Conservation (phyloP, 306 rosid genomes). For the Dryas alaskensis region DNA sequence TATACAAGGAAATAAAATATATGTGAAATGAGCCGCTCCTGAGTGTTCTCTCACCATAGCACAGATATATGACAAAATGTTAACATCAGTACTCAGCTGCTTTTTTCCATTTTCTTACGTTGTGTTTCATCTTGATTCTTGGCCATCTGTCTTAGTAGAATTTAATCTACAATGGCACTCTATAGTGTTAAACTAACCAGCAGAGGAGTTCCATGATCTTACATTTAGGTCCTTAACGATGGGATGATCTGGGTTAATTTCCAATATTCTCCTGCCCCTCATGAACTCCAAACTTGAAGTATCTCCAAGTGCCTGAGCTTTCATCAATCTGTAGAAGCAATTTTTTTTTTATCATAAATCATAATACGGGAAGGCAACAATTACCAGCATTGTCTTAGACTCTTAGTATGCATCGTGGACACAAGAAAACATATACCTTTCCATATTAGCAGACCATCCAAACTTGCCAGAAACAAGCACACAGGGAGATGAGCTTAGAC, state of each 20-base stretch:
- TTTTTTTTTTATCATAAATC: neutral
- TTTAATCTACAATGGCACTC: neutral
- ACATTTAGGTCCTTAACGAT: slow-evolving; percentile 83
- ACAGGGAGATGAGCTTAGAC: slow-evolving; percentile 98
- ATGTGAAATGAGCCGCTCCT: too few relatives aligned
- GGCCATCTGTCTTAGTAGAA: neutral
- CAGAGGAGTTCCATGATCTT: slow-evolving; percentile 26
- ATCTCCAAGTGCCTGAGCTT: slow-evolving; percentile 98
- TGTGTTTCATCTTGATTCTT: too few relatives aligned
- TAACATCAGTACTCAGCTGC: too few relatives aligned
- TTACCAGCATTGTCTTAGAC: neutral
- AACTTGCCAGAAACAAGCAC: slow-evolving; percentile 99
- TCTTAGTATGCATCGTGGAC: neutral
- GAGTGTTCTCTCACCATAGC: too few relatives aligned
- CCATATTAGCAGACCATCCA: slow-evolving; percentile 99
- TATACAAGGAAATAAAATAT: too few relatives aligned
- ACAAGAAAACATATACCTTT: slow-evolving; percentile 53
- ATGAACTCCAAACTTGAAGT: slow-evolving; percentile 90
- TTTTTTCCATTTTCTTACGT: too few relatives aligned
- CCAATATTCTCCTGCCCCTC: slow-evolving; percentile 99
- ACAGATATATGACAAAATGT: too few relatives aligned
- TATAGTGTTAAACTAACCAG: neutral
- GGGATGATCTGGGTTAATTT: slow-evolving; percentile 92
- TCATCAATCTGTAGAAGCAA: slow-evolving; percentile 72
- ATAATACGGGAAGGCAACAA: neutral